Percentiles rank a stretch among this genome's conserved stretches.
phyloP scores from a whole-genome alignment of 2,329 filamentous ascomycete species.

The Aspergillus jensenii region DNA sequence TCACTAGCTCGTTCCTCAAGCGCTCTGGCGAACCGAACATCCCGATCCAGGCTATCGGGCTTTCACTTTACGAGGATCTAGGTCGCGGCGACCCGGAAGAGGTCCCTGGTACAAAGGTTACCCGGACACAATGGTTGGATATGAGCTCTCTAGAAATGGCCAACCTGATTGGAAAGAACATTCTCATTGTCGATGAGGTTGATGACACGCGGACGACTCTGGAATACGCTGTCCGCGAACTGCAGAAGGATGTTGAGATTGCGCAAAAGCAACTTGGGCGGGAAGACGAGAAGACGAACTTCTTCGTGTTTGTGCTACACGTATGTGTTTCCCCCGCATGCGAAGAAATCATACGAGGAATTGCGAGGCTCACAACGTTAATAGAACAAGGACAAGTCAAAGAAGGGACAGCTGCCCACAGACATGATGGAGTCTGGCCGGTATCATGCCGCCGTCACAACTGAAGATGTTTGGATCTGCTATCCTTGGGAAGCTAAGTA shows the following conservation, averaged over 20 bases:
- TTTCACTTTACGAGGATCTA: slow-evolving; percentile 93
- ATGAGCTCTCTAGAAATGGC: slow-evolving; percentile 81
- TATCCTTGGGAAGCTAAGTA: slow-evolving; percentile 95
- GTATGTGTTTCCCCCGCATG: slow-evolving; percentile 49
- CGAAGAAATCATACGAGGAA: not conserved
- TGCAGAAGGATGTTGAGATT: slow-evolving; percentile 88
- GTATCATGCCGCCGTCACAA: slow-evolving; percentile 84
- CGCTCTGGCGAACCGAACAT: slow-evolving; percentile 85
- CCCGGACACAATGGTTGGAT: slow-evolving; percentile 97
- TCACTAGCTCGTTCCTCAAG: slow-evolving; percentile 80
- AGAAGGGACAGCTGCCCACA: slow-evolving; percentile 82
- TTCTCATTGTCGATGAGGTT: slow-evolving; percentile 92
- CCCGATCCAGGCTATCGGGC: slow-evolving; percentile 96
- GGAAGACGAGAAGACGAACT: slow-evolving; percentile 73
- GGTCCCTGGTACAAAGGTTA: slow-evolving; percentile 86
- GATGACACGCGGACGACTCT: slow-evolving; percentile 93
- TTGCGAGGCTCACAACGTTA: not conserved
- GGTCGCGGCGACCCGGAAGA: slow-evolving; percentile 66
- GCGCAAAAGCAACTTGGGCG: slow-evolving; percentile 73
- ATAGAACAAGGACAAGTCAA: slow-evolving; percentile 94
- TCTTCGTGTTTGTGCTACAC: slow-evolving; percentile 94
- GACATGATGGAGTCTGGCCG: slow-evolving; percentile 71
- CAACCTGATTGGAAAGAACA: slow-evolving; percentile 85
- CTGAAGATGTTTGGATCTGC: slow-evolving; percentile 96
- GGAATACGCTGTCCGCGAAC: slow-evolving; percentile 88